phyloP scores from a whole-genome alignment of 2,329 filamentous ascomycete species.

The Claviceps digitariae region DNA sequence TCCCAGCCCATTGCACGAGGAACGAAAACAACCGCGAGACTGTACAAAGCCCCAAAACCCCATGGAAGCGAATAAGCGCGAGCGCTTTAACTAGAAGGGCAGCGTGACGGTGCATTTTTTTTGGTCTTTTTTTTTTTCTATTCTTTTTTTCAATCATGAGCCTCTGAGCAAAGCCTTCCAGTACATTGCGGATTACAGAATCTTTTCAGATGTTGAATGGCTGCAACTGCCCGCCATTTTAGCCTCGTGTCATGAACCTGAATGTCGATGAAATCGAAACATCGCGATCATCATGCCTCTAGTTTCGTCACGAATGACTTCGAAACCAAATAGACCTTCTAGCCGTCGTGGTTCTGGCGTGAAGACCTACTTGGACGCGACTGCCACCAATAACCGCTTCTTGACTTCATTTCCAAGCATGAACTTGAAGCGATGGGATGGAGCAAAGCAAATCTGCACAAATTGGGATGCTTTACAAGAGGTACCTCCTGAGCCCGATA shows the following conservation, averaged over 20 bases:
- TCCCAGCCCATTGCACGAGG: not conserved
- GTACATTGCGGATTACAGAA: not conserved
- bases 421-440: constrained; percentile 8
- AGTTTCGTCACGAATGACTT: not conserved
- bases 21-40: not conserved
- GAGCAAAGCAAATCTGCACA: constrained; percentile 1
- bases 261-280: not conserved
- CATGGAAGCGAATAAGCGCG: not conserved
- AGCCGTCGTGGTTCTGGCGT: not conserved
- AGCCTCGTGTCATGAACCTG: not conserved
- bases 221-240: not conserved
- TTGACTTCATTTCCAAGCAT: not conserved
- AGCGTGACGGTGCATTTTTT: not conserved
- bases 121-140: not conserved
- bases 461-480: constrained; percentile 5
- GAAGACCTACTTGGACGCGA: not conserved
- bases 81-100: not conserved
- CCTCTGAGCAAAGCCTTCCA: not conserved
- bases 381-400: not conserved
- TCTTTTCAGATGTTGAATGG: not conserved
- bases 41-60: not conserved
- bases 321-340: not conserved
- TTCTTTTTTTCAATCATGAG: not conserved
- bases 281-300: not conserved
- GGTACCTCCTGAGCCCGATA: constrained; percentile 4